Evolutionary conservation across 2,329 filamentous ascomycete species (phyloP).

Genomic region (Pseudogymnoascus sp.): DNA sequence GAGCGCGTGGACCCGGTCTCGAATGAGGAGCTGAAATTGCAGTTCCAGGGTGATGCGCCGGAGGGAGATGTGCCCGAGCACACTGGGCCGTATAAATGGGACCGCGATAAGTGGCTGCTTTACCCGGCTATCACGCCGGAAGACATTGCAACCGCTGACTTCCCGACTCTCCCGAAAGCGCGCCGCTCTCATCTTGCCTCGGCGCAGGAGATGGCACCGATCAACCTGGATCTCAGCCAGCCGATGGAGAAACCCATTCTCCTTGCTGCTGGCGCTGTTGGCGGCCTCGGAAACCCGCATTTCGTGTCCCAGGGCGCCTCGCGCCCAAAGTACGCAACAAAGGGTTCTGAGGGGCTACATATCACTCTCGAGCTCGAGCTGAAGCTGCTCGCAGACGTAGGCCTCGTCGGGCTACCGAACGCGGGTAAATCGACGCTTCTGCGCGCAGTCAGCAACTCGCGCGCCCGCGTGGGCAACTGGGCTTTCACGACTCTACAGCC

Average conservation of each 20-base stretch:
- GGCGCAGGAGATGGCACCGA: slow-evolving; percentile 59
- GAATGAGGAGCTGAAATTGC: slow-evolving; percentile 48
- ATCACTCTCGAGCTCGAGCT: slow-evolving; percentile 81
- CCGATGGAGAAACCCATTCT: slow-evolving; percentile 79
- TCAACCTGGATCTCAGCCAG: slow-evolving; percentile 63
- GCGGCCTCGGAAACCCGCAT: slow-evolving; percentile 87
- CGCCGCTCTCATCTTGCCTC: slow-evolving; percentile 45
- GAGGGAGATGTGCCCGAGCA: slow-evolving; percentile 19
- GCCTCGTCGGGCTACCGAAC: slow-evolving; percentile 89
- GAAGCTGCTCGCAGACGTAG: slow-evolving; percentile 90
- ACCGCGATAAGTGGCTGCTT: slow-evolving; percentile 70
- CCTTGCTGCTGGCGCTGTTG: slow-evolving; percentile 77
- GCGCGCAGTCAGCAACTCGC: slow-evolving; percentile 77
- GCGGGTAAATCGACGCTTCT: slow-evolving; percentile 92
- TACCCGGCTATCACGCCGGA: slow-evolving; percentile 74
- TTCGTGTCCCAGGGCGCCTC: slow-evolving; percentile 70
- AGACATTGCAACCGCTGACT: slow-evolving; percentile 51
- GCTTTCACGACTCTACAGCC: slow-evolving; percentile 93
- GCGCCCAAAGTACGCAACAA: slow-evolving; percentile 79
- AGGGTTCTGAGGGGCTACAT: slow-evolving; percentile 69
- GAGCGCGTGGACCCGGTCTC: slow-evolving; percentile 67
- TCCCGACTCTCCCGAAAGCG: slow-evolving; percentile 47
- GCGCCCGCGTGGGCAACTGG: slow-evolving; percentile 86
- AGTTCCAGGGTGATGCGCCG: slow-evolving; percentile 17
- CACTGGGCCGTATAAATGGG: slow-evolving; percentile 30